Percentiles rank a stretch among this genome's conserved stretches.
These are phyloP conservation scores for Saccharomycopsis crataegensis DNA, from an alignment of 1,139 yeast genomes.

Conservation along the genomic window DNA sequence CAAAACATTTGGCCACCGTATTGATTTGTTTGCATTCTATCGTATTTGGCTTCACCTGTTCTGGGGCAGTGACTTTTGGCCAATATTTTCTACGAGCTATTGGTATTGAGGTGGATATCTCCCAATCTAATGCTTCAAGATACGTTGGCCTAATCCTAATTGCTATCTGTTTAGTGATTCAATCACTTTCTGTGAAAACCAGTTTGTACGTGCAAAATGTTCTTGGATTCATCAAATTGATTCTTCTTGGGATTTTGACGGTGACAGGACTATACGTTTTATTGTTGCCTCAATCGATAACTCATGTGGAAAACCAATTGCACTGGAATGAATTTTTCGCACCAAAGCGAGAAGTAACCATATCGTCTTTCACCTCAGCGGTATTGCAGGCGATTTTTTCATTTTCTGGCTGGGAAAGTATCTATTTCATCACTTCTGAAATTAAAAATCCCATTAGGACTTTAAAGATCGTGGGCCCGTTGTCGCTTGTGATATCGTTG, in stretches of 20 bases:
- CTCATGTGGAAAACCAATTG: conserved; percentile 36
- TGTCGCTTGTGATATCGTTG: conserved; percentile 41
- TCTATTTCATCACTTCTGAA: conserved; percentile 56
- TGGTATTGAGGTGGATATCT: conserved; percentile 36
- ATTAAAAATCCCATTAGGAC: conserved; percentile 52
- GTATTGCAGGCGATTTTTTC: conserved; percentile 54
- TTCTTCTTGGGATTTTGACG: conserved; percentile 41
- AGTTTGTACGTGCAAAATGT: conserved; percentile 51
- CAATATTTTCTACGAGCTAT: conserved; percentile 50
- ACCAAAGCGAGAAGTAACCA: conserved; percentile 27
- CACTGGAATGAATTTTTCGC: conserved; percentile 30
- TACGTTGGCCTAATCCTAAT: conserved; percentile 39
- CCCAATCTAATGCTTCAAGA: conserved; percentile 29
- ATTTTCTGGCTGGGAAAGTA: conserved; percentile 58
- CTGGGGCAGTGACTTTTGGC: conserved; percentile 65
- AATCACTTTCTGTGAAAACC: conserved; percentile 45
- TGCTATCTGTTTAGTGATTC: conserved; percentile 38
- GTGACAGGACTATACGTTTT: conserved; percentile 44
- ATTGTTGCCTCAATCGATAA: conserved; percentile 35
- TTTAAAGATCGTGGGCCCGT: conserved; percentile 54
- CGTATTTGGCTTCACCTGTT: conserved; percentile 55
- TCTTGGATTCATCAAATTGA: conserved; percentile 47
- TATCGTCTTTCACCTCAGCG: conserved; percentile 47
- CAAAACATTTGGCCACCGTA: conserved; percentile 52
- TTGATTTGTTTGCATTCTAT: conserved; percentile 50